These are phyloP conservation scores for Tricholomella constricta DNA, from an alignment of 768 basidiomycete species.

Conservation along the genomic window DNA sequence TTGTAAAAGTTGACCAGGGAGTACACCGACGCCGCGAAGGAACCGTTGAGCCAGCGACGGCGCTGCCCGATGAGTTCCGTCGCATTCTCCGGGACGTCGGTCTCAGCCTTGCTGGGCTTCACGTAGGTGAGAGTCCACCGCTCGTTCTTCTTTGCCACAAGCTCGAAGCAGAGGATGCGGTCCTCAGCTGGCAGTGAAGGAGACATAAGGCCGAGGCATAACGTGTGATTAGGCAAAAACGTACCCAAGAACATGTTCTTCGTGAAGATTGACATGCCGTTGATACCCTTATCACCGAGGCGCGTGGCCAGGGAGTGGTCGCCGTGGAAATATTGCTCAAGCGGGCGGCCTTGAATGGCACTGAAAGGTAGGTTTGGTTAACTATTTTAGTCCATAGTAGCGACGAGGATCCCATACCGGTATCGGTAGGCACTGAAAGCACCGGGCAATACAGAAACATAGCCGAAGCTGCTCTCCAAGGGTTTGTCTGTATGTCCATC, in stretches of 20 bases:
- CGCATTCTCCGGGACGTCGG: slow-evolving; percentile 91
- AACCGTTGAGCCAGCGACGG: slow-evolving; percentile 95
- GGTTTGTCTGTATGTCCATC: slow-evolving; percentile 68
- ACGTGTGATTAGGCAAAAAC: slow-evolving; percentile 8
- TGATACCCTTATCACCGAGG: slow-evolving; percentile 89
- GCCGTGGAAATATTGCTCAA: slow-evolving; percentile 85
- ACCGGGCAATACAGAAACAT: slow-evolving; percentile 93
- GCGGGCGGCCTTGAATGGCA: slow-evolving; percentile 86
- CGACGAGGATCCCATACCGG: slow-evolving; percentile 6
- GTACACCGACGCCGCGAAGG: slow-evolving; percentile 91
- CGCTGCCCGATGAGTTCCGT: slow-evolving; percentile 93
- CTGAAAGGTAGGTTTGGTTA: slow-evolving; percentile 32
- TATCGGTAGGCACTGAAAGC: slow-evolving; percentile 95
- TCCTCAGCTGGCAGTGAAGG: slow-evolving; percentile 68
- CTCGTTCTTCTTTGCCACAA: slow-evolving; percentile 87
- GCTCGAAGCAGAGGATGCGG: slow-evolving; percentile 96
- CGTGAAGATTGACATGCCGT: slow-evolving; percentile 96
- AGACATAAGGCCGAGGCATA: neutral
- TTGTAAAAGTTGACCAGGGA: slow-evolving; percentile 89
- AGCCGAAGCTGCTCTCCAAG: slow-evolving; percentile 92
- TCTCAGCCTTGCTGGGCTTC: slow-evolving; percentile 94
- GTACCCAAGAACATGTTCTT: slow-evolving; percentile 72
- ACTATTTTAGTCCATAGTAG: neutral
- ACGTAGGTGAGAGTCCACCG: slow-evolving; percentile 89
- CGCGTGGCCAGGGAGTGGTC: slow-evolving; percentile 90